Base-by-base conservation (phyloP, 345 rosid genomes). In the Dovyalis caffra region DNA sequence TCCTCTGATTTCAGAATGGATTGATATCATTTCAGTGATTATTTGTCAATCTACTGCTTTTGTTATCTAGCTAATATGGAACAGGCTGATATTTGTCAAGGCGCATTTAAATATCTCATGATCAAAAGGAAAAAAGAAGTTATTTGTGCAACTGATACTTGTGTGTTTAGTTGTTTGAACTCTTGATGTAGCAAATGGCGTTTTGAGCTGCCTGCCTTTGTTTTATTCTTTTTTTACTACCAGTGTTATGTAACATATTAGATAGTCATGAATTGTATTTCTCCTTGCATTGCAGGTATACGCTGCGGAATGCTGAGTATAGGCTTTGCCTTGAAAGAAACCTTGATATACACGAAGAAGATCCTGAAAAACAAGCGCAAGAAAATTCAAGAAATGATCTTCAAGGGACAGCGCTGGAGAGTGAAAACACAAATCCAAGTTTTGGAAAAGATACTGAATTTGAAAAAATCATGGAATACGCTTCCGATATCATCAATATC, bases 291-390 rank as follows among this genome's bases (percentile, higher is more conserved):
- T 84, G 75, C 77, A 92, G 98, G 76, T 95, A 95, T 80, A 95
- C 99, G 21, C 79, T 95, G 81, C 75, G 91, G 72, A 95, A 95
- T 82, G 99, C 99, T 53, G 97, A 95, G 61, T 91, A 92, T 77
- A 90, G 94, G 79, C 98, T 95, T 85, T 95, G 86, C 78, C 97
- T 95, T 75, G 98, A 91, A 64, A 86, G 86, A 68, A 95, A 89
- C 85, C 88, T 91, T 53, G 93, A 86, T 81, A 81, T 83, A 43
- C 53, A 81, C 74, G 92, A 86, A 74, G 87, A 15, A 77, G 77
- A 77, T 74, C 25, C 71, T 71, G 89, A 83, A 77, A 88, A 74
- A 75, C 83, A 79, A 72, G 68, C 32, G 35, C 49, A 80, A 15
- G 88, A 84, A 56, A 68, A 67, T 63, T 73, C 87, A 25, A 83